Evolutionary conservation across 305 asterid genomes (phyloP).

Genomic region (Plantago lanceolata): DNA sequence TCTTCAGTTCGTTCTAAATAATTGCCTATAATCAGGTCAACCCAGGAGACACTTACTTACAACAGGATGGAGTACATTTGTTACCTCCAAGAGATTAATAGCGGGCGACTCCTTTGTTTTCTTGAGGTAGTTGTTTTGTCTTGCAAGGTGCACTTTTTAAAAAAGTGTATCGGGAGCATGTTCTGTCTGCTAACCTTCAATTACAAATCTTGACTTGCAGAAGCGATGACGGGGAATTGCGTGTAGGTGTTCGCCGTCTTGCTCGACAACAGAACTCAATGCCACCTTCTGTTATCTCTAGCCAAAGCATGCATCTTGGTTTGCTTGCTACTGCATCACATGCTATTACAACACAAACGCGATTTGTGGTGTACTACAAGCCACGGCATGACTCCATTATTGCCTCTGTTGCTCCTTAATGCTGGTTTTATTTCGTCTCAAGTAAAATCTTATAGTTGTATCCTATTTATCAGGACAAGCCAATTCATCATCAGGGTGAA

Average conservation of each 20-base stretch:
- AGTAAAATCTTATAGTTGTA: not conserved
- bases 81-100: slow-evolving; percentile 71
- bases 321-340: slow-evolving; percentile 93
- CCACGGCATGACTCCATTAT: slow-evolving; percentile 50
- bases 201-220: slow-evolving; percentile 29
- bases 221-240: slow-evolving; percentile 60
- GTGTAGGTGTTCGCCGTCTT: slow-evolving; percentile 73
- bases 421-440: not conserved
- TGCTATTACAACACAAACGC: slow-evolving; percentile 60
- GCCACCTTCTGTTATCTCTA: slow-evolving; percentile 75
- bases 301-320: slow-evolving; percentile 92
- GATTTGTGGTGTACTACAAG: slow-evolving; percentile 67
- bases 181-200: slow-evolving; percentile 2
- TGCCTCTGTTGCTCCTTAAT: not conserved
- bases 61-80: slow-evolving; percentile 94
- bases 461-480: slow-evolving; percentile 51
- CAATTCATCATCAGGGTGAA: slow-evolving; percentile 72
- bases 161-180: too few relatives aligned
- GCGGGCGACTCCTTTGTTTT: slow-evolving; percentile 83
- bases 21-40: slow-evolving; percentile 49
- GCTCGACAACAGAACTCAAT: slow-evolving; percentile 60
- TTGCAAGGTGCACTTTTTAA: not conserved
- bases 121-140: slow-evolving; percentile 46
- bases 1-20: not conserved
- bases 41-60: slow-evolving; percentile 89